Evolutionary conservation across 768 basidiomycete species (phyloP).

Genomic region (Infundibulicybe gibba): DNA sequence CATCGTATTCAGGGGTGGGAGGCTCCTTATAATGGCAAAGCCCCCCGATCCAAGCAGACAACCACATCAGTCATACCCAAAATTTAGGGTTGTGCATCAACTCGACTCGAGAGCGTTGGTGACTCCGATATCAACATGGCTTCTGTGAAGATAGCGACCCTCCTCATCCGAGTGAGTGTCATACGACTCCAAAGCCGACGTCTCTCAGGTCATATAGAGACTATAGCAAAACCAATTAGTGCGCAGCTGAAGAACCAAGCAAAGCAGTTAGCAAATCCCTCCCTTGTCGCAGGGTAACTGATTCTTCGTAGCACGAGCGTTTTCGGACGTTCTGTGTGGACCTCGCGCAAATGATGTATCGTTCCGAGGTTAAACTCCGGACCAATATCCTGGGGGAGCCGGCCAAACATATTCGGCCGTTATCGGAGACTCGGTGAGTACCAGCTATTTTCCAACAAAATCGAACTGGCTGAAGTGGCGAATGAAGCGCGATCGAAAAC

Average conservation of each 20-base stretch:
- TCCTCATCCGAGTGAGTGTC: conserved; percentile 64
- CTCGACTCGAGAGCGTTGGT: too few relatives aligned
- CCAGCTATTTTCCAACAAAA: background rate
- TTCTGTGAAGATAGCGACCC: conserved; percentile 67
- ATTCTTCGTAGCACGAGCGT: conserved; percentile 48
- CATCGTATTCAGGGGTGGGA: too few relatives aligned
- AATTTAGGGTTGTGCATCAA: too few relatives aligned
- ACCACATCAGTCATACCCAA: too few relatives aligned
- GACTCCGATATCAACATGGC: too few relatives aligned
- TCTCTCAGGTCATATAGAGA: conserved; percentile 34
- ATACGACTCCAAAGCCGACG: too few relatives aligned
- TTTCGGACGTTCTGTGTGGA: conserved; percentile 70
- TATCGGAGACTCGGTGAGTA: conserved; percentile 70
- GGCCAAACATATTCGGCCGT: conserved; percentile 65
- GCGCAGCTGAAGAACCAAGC: conserved; percentile 66
- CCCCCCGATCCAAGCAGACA: too few relatives aligned
- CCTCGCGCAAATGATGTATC: conserved; percentile 77
- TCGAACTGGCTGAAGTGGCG: background rate
- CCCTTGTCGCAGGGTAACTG: background rate
- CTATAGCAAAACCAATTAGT: conserved; percentile 82
- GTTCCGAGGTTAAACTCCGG: conserved; percentile 66
- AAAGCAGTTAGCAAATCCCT: conserved; percentile 47
- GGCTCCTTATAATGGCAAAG: too few relatives aligned
- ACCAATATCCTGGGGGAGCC: conserved; percentile 78
- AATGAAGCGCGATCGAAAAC: conserved; percentile 72